Evolutionary conservation across 768 basidiomycete species (phyloP).

Genomic region (Candolleomyces efflorescens): DNA sequence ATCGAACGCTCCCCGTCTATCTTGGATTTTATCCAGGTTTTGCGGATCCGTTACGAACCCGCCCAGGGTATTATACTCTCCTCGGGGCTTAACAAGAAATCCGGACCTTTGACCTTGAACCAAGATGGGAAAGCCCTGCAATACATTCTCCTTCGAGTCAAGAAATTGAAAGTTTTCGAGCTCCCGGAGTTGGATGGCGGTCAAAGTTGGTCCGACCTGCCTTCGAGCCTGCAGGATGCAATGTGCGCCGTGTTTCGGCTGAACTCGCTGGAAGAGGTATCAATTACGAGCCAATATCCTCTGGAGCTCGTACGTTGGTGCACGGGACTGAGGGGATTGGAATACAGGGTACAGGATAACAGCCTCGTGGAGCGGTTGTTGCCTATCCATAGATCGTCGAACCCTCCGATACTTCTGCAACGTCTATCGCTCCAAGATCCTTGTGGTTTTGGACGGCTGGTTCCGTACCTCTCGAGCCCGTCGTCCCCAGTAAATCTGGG

Average conservation of each 20-base stretch:
- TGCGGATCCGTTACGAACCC: neutral
- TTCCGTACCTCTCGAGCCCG: too few species aligned
- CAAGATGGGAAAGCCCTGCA: neutral
- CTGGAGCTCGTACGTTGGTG: neutral
- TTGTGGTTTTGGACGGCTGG: too few species aligned
- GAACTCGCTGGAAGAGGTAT: neutral
- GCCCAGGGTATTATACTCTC: neutral
- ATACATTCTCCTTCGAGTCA: neutral
- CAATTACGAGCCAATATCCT: neutral
- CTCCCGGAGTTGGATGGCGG: neutral
- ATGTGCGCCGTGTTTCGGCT: neutral
- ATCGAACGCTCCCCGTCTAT: neutral
- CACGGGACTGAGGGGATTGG: neutral
- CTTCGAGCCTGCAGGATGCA: neutral
- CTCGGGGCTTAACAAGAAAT: neutral
- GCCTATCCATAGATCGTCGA: too few species aligned
- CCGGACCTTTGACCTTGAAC: neutral
- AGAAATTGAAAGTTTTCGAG: neutral
- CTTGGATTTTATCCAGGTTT: neutral
- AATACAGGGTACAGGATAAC: neutral
- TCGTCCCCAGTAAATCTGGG: too few species aligned
- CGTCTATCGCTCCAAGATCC: too few species aligned
- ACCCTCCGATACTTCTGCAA: too few species aligned
- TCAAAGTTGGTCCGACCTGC: neutral
- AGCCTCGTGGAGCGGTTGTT: too few species aligned